Base-by-base conservation (phyloP, 2,329 filamentous ascomycete genomes). In the Coniochaeta hoffmannii region DNA sequence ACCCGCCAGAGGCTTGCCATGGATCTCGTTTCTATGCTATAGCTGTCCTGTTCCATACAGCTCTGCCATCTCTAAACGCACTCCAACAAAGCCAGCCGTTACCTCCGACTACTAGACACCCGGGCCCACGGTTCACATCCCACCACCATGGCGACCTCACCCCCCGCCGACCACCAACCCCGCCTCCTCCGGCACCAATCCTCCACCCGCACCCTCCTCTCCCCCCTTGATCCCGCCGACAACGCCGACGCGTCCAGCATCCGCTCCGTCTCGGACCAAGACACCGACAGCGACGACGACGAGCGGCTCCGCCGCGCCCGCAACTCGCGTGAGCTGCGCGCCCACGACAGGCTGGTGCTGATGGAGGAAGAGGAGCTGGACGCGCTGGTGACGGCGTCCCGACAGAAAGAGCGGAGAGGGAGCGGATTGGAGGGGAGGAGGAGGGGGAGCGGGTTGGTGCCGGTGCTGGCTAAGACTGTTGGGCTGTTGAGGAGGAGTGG, bases 201-300 rank as follows among this genome's bases (percentile, higher is more conserved):
- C 1, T 51, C 41, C 8, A 7, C 24, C 6, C 26, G 19, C 53
- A 79, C 77, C 49, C 76, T 88, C 50, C 80, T 89, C 50, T 86
- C 84, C 12, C 84, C 85, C 38, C 69, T 75, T 58, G 78, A 75
- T 50, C 87, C 87, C 73, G 86, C n/a, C n/a, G n/a, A n/a, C n/a
- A n/a, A 89, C 61, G 84, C 85, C 63, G 87, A 90, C 68, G 85
- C 83, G 54, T 73, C 81, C 12, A 88, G 86, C 7, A 71, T 89
- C 63, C 80, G 81, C 59, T 85, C 80, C 72, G n/a, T n/a, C n/a
- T n/a, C n/a, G n/a, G 86, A 88, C 64, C 86, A 89, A 67, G 87
- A 90, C 65, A 87, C 83, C 56, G 87, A 90, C 66, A 88, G 84
- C 70, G 87, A 90, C 61, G 87, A 90, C 68, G 86, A 90, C 67